Percentiles rank a stretch among this genome's conserved stretches.
phyloP scores from a whole-genome alignment of 768 basidiomycete genomes.

The Mycena leptocephala region DNA sequence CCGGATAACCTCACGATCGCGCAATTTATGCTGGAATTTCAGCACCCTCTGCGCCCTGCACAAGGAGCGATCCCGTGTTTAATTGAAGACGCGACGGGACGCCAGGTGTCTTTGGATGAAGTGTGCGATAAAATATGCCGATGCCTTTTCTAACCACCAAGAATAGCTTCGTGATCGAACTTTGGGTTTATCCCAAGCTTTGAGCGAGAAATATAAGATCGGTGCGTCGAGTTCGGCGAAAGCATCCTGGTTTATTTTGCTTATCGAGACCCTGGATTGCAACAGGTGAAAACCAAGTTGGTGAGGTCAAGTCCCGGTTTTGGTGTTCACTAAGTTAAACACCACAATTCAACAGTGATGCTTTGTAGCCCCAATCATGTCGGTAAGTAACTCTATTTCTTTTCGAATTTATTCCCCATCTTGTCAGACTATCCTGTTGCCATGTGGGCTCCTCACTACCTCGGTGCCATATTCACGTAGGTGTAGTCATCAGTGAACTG shows the following conservation, averaged over 20 bases:
- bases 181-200: conserved; percentile 57
- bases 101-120: conserved; percentile 56
- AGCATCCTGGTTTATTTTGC: too few species aligned
- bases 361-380: conserved; percentile 70
- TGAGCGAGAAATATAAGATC: conserved; percentile 53
- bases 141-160: conserved; percentile 30
- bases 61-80: conserved; percentile 62
- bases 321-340: background rate
- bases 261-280: background rate
- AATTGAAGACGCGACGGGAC: conserved; percentile 67
- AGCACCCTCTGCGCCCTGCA: conserved; percentile 61
- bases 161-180: conserved; percentile 55
- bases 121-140: conserved; percentile 42
- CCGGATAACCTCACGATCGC: conserved; percentile 73
- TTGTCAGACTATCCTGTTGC: conserved; percentile 62
- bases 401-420: background rate
- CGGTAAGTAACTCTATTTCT: conserved; percentile 49
- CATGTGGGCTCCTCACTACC: conserved; percentile 66
- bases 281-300: conserved; percentile 65
- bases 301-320: conserved; percentile 48
- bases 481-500: conserved; percentile 24
- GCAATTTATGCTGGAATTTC: conserved; percentile 70
- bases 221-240: conserved; percentile 44
- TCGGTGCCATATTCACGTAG: conserved; percentile 70
- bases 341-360: conserved; percentile 55